phyloP scores from a whole-genome alignment of 106 monocot species.

The Alisma plantagoaquatica region DNA sequence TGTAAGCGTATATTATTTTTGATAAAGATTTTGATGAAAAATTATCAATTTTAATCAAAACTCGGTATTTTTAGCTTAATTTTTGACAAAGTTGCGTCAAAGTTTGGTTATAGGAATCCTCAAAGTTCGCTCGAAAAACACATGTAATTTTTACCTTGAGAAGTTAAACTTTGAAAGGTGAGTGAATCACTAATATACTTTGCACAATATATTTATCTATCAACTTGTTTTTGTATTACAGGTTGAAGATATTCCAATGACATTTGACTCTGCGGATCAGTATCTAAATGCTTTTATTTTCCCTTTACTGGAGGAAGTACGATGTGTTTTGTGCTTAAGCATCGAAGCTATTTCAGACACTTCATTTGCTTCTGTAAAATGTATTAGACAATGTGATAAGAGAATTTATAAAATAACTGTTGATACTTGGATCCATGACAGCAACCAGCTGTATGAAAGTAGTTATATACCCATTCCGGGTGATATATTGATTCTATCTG shows the following conservation, averaged over 20 bases:
- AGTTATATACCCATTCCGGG: constrained; percentile 9
- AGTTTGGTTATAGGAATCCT: too few species aligned
- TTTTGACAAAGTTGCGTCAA: too few species aligned
- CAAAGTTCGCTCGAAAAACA: too few species aligned
- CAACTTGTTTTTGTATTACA: constrained; percentile 4
- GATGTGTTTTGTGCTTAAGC: constrained; percentile 4
- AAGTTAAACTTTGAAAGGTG: too few species aligned
- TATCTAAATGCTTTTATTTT: constrained; percentile 5
- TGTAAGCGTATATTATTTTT: too few species aligned
- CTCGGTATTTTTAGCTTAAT: too few species aligned
- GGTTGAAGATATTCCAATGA: constrained; percentile 12
- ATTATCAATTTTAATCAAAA: too few species aligned
- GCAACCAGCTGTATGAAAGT: background rate
- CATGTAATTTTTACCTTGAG: too few species aligned
- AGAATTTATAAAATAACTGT: background rate
- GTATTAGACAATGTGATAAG: background rate
- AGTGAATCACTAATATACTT: background rate
- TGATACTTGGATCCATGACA: background rate
- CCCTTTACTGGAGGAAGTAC: constrained; percentile 19
- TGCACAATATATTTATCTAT: background rate
- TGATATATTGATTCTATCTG: constrained; percentile 13
- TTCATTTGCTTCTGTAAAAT: constrained; percentile 3
- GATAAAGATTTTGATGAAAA: too few species aligned
- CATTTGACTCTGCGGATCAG: constrained; percentile 4
- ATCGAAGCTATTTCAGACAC: background rate